Evolutionary conservation across 495 filamentous ascomycete species (phyloP).

Genomic region (Penicillium flavigenum): DNA sequence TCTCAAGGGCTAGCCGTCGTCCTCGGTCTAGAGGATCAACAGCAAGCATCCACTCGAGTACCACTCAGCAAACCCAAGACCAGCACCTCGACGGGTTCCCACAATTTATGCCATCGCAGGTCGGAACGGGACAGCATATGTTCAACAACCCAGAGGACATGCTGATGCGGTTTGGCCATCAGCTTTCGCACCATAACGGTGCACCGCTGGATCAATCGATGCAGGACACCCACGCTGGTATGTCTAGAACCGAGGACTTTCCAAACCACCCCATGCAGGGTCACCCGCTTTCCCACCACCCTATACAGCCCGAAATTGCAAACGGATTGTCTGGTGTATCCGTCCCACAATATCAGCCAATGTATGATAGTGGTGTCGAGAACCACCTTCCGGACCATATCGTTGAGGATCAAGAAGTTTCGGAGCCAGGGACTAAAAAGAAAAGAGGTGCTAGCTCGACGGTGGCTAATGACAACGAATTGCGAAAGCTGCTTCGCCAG

Average conservation of each 20-base stretch:
- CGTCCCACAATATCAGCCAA: slow-evolving; percentile 57
- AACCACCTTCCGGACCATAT: slow-evolving; percentile 61
- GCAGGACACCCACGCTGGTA: slow-evolving; percentile 49
- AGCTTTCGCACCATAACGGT: slow-evolving; percentile 55
- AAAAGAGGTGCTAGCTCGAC: slow-evolving; percentile 70
- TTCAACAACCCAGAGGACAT: slow-evolving; percentile 65
- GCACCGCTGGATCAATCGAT: slow-evolving; percentile 52
- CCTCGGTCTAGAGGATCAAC: slow-evolving; percentile 81
- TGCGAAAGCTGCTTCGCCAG: slow-evolving; percentile 76
- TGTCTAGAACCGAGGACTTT: slow-evolving; percentile 47
- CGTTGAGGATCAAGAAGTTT: slow-evolving; percentile 64
- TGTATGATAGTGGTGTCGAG: slow-evolving; percentile 64
- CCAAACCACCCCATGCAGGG: slow-evolving; percentile 51
- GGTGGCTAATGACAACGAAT: slow-evolving; percentile 85
- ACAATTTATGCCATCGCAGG: slow-evolving; percentile 55
- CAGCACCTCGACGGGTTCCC: slow-evolving; percentile 54
- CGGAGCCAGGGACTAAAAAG: slow-evolving; percentile 58
- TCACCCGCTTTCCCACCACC: slow-evolving; percentile 44
- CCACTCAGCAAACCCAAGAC: slow-evolving; percentile 65
- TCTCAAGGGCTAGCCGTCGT: slow-evolving; percentile 61
- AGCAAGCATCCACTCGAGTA: slow-evolving; percentile 71
- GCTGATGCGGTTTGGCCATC: slow-evolving; percentile 55
- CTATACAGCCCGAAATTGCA: slow-evolving; percentile 33
- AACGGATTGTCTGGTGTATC: slow-evolving; percentile 33
- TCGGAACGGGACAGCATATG: slow-evolving; percentile 48